Percentiles rank a stretch among this genome's conserved stretches.
Conservation (phyloP, 345 rosid genomes). For the Euphorbia lathyris region DNA sequence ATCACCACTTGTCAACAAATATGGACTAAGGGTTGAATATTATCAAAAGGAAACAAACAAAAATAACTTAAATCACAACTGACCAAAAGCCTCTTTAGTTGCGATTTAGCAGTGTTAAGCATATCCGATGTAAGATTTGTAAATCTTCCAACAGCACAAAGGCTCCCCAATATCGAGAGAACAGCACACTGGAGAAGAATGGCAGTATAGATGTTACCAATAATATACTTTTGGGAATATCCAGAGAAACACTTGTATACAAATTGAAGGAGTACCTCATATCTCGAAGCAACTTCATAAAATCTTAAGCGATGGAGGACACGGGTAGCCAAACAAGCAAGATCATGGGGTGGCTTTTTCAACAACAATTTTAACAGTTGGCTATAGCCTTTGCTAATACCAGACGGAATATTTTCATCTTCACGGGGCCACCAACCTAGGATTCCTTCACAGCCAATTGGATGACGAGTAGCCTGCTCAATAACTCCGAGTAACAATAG, state of each 20-base stretch:
- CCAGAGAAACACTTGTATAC: neutral
- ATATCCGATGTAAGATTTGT: slow-evolving; percentile 34
- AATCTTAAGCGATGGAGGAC: slow-evolving; percentile 82
- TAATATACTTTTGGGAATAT: neutral
- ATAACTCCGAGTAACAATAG: slow-evolving; percentile 72
- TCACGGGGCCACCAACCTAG: slow-evolving; percentile 99
- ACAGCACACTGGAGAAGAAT: slow-evolving; percentile 61
- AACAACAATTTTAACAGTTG: slow-evolving; percentile 70
- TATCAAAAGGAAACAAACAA: slow-evolving; percentile 15
- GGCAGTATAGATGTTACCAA: slow-evolving; percentile 21
- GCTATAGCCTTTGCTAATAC: slow-evolving; percentile 72
- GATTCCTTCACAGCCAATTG: slow-evolving; percentile 89
- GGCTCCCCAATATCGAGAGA: slow-evolving; percentile 56
- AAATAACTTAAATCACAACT: slow-evolving; percentile 30
- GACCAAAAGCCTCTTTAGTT: slow-evolving; percentile 82
- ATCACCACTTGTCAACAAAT: slow-evolving; percentile 35
- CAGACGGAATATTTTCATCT: slow-evolving; percentile 67
- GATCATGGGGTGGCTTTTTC: slow-evolving; percentile 79
- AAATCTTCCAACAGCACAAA: slow-evolving; percentile 39
- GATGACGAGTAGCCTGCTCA: slow-evolving; percentile 88
- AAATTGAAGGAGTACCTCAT: slow-evolving; percentile 58
- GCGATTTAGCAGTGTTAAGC: slow-evolving; percentile 61
- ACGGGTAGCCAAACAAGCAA: slow-evolving; percentile 73
- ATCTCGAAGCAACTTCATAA: slow-evolving; percentile 88
- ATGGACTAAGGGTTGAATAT: slow-evolving; percentile 26